A percentile compares a stretch with the other conserved stretches of the same genome.
Evolutionary conservation across 352 stramenopile species (phyloP).

Genomic region (Phytopythium litorale): DNA sequence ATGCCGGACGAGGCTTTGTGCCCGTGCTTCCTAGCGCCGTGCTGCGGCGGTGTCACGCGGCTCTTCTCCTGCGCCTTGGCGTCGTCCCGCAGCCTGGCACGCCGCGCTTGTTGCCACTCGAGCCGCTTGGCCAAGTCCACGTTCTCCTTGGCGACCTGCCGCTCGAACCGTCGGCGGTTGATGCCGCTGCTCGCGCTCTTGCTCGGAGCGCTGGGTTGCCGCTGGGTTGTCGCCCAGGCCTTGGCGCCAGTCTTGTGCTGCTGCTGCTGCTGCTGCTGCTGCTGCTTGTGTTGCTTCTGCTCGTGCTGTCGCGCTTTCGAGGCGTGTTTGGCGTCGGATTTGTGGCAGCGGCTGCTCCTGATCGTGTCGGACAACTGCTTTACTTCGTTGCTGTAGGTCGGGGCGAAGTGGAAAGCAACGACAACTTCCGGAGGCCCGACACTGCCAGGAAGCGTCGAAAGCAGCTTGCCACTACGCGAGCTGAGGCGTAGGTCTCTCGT

Average conservation of each 20-base stretch:
- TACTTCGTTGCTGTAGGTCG: constrained; percentile 23
- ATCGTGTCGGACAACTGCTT: constrained; percentile 1
- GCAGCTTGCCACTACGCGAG: constrained; percentile 32
- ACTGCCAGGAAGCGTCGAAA: constrained; percentile 4
- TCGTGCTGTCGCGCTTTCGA: neutral
- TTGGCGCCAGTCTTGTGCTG: neutral
- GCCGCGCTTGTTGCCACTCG: constrained; percentile 32
- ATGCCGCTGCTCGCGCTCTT: constrained; percentile 51
- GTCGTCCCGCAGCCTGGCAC: constrained; percentile 22
- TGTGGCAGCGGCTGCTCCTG: neutral
- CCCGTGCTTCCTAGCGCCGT: constrained; percentile 34
- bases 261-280: neutral
- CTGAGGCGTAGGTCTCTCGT: constrained; percentile 30
- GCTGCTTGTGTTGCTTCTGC: neutral
- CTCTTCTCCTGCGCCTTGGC: constrained; percentile 37
- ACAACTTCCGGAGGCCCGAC: constrained; percentile 20
- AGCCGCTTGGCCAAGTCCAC: constrained; percentile 48
- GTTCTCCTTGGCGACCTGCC: constrained; percentile 55
- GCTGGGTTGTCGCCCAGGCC: neutral
- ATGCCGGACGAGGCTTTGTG: constrained; percentile 60
- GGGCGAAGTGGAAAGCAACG: constrained; percentile 39
- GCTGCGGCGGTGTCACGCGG: constrained; percentile 26
- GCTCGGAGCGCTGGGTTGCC: neutral
- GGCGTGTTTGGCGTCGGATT: neutral
- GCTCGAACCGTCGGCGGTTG: constrained; percentile 51